Evolutionary conservation across 192 early-diverging fungal species (phyloP), one percentile per base, ranked within the genome.

Genomic region (Linnemannia zychae): DNA sequence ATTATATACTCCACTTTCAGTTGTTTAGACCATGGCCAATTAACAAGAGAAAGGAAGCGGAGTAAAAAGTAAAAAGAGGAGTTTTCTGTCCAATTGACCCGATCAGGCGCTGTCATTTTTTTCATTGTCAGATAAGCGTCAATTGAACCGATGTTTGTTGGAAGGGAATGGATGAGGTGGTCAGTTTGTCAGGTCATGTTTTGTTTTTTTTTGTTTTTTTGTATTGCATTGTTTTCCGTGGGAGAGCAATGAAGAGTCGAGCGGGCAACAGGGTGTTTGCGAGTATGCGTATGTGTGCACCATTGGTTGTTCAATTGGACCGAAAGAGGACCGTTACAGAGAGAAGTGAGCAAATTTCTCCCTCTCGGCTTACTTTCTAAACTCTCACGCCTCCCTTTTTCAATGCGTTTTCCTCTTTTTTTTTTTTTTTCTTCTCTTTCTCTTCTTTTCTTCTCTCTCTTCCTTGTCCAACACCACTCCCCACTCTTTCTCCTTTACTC

Each of bases 401-500:
- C 6, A 7, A 7, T 24, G 52, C 11, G 52, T 28, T n/a, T 24
- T 33, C 2, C 40, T 48, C 24, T 44, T 12, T 38, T 48, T 31
- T 46, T 69, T 68, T 17, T 52, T 50, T 69, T 22, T 5, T 28
- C 47, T 50, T 17, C 38, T 67, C 44, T 24, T 34, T 20, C 53
- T 22, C 15, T 40, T 67, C 63, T 15, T 67, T 72, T 15, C 38
- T 47, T 47, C 22, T 31, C 38, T 31, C 52, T 40, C 4, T 38
- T 76, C 65, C n/a, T 22, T 44, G 38, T 34, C 11, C 47, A n/a
- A 17, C 48, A 7, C 57, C 50, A 40, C 38, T 52, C 76, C 52
- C 34, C n/a, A n/a, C 63, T 36, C 46, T 46, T 6, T 49, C 13
- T 67, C 70, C 57, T 20, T 70, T 31, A 34, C 71, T 82, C 71